Evolutionary conservation across 192 early-diverging fungal genomes (phyloP).

Genomic region (Backusella luteola): DNA sequence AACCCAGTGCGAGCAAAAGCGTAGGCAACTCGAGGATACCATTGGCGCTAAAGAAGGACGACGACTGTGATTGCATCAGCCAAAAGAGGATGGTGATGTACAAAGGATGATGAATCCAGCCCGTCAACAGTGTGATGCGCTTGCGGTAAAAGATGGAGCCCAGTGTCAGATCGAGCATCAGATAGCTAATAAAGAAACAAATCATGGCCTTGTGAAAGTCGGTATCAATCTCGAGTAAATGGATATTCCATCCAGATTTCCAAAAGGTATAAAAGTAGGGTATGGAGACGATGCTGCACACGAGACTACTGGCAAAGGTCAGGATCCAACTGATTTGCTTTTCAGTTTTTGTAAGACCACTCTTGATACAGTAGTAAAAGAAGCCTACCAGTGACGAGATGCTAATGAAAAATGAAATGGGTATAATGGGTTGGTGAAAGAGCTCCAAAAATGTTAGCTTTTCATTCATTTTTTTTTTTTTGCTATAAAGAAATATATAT

Average conservation of each 20-base stretch:
- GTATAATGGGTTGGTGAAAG: conserved; percentile 14
- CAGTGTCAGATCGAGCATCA: conserved; percentile 49
- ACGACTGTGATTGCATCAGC: conserved; percentile 15
- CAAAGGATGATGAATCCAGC: conserved; percentile 61
- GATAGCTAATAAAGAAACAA: conserved; percentile 56
- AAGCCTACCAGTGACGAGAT: background rate
- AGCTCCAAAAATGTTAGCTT: conserved; percentile 19
- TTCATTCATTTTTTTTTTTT: background rate
- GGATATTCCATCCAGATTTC: conserved; percentile 27
- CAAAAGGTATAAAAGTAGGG: conserved; percentile 22
- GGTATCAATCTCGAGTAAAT: conserved; percentile 12
- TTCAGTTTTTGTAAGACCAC: conserved; percentile 19
- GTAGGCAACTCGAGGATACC: conserved; percentile 61
- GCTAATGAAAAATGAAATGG: conserved; percentile 12
- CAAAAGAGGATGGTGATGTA: conserved; percentile 44
- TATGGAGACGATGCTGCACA: conserved; percentile 22
- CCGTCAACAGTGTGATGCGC: conserved; percentile 47
- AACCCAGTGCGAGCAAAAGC: conserved; percentile 50
- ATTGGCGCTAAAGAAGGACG: conserved; percentile 46
- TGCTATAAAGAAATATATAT: background rate
- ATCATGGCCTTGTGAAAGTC: conserved; percentile 31
- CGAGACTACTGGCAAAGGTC: conserved; percentile 32
- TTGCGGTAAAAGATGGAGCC: conserved; percentile 53
- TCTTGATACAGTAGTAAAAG: conserved; percentile 19
- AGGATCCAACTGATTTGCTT: conserved; percentile 31